Evolutionary conservation across 208 protist species (phyloP), one percentile per base, ranked within the genome.

Genomic region (Eutreptiella sp.): DNA sequence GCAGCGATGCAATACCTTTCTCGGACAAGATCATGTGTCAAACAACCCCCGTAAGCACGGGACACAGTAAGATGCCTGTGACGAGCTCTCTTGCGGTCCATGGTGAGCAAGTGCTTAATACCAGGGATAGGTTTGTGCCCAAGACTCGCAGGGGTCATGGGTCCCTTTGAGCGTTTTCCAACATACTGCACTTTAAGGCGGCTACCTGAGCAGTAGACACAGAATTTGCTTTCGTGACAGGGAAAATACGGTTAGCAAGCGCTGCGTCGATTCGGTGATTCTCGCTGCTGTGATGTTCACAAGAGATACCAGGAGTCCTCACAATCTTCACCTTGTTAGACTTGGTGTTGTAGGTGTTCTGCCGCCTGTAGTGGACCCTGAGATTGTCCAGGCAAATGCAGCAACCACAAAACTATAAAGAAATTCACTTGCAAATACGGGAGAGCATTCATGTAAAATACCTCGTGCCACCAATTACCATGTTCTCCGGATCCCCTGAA

Each of bases 11-110:
- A 53, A 19, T 62, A 84, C 77, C 80, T 84, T 55, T 96, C 81
- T 63, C 88, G 85, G 58, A 97, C 90, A 76, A 94, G 94, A 36
- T 68, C 83, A 63, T 87, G 74, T 82, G 89, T 97, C 46, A 93
- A 80, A 59, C 90, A 84, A 62, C 93, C 94, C 74, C 95, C 95
- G 69, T 99, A 99, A 28, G 96, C 84, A 67, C 96, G 91, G 33
- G 77, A 86, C 23, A 98, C 92, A 65, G 71, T 92, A 89, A 97
- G 98, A 60, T 85, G 59, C 59, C 91, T 78, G 70, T 89, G 93
- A 28, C 84, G 80, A 11, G 86, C 60, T 38, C 77, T 72, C 50
- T 75, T 73, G 42, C 84, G 81, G 68, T 93, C 72, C 38, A 81
- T 79, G 72, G 92, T 90, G 80, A 87, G 89, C 11, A 95, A 73